A percentile compares a stretch with the other conserved stretches of the same genome.
Evolutionary conservation across 2,329 filamentous ascomycete genomes (phyloP).

Genomic region (Exophiala spinifera): DNA sequence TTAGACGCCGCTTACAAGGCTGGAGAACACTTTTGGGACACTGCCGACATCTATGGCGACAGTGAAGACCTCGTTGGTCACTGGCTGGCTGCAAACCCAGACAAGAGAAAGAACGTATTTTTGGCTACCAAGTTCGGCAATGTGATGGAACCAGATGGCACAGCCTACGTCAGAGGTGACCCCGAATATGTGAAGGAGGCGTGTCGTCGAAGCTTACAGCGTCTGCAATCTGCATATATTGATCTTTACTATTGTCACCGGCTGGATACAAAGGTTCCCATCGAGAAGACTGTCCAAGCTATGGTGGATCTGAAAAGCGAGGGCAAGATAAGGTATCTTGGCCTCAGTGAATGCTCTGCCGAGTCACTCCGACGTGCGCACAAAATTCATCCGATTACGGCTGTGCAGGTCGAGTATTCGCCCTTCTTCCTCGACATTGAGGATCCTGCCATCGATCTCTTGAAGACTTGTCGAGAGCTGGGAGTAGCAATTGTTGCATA

Average conservation of each 20-base stretch:
- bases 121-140: conserved; percentile 50
- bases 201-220: conserved; percentile 41
- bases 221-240: conserved; percentile 44
- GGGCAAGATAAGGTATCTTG: conserved; percentile 55
- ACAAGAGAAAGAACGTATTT: conserved; percentile 49
- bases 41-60: conserved; percentile 43
- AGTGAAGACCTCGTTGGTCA: conserved; percentile 48
- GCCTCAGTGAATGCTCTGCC: conserved; percentile 50
- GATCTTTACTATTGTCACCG: conserved; percentile 50
- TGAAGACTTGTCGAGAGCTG: conserved; percentile 33
- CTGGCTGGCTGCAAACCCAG: conserved; percentile 45
- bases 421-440: conserved; percentile 53
- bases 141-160: conserved; percentile 35
- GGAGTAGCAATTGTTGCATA: conserved; percentile 44
- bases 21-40: conserved; percentile 12
- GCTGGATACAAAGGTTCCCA: conserved; percentile 38
- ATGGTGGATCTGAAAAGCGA: conserved; percentile 47
- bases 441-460: conserved; percentile 26
- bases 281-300: conserved; percentile 42
- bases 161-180: conserved; percentile 40
- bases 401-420: conserved; percentile 55
- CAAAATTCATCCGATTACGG: conserved; percentile 49
- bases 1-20: no score
- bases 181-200: conserved; percentile 43
- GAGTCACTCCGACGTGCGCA: conserved; percentile 50